Evolutionary conservation across 306 rosid species (phyloP), one percentile per base, ranked within the genome.

Genomic region (Dryas octopetala): DNA sequence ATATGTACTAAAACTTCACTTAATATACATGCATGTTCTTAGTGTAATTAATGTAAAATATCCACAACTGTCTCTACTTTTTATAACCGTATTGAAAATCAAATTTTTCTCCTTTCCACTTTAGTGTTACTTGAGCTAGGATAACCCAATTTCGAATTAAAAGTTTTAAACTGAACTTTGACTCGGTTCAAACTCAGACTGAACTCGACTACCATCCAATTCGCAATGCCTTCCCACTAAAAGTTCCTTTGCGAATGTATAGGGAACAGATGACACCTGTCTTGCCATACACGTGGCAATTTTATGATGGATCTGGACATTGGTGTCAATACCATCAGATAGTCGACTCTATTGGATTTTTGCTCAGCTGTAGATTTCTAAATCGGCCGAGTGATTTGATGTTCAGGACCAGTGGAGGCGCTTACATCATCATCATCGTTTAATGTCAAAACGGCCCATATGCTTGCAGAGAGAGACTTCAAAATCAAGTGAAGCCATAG

Each of bases 261-360:
- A 72, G 66, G 60, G 16, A 32, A 32, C 38, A 32, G 38, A 1
- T 62, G 46, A 63, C 48, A 63, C n/a, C 41, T 46, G 62, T 55
- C 67, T 12, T 46, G 41, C 55, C 74, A 17, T 15, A 64, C 64
- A 80, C 78, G 65, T 71, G 74, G 57, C 81, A 19, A 51, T 12
- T 62, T 57, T 75, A 26, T 19, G 57, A 46, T 23, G 55, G 64
- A 57, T 50, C 49, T 72, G 61, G 81, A 76, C 61, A 28, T 8
- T 58, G 50, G 23, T 43, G 49, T 43, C 62, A 76, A 66, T 14
- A 53, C 44, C 26, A 44, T 50, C 71, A 14, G 54, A 47, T 54
- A 66, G 40, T 40, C 51, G 41, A 65, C 63, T 54, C 1, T 19
- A 38, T 57, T 54, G 70, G 43, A 70, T 15, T 17, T 64, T 68